Percentiles rank a stretch among this genome's conserved stretches.
Evolutionary conservation across 2,329 filamentous ascomycete genomes (phyloP).

Genomic region (Colletotrichum lupini): DNA sequence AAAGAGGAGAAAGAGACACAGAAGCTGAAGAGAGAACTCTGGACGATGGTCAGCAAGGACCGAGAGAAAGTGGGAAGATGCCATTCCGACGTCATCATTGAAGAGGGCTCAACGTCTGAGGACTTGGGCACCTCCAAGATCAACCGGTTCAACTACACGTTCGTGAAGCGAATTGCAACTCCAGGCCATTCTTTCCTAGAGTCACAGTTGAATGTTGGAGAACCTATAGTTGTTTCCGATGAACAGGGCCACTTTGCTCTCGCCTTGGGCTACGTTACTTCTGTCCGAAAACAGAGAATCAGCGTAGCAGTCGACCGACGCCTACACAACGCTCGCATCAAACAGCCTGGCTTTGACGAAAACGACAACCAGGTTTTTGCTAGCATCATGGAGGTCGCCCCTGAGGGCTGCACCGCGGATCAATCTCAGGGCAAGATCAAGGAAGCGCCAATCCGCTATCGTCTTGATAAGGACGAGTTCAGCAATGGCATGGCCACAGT

Average conservation of each 20-base stretch:
- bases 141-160: constrained; percentile 89
- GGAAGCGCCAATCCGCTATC: constrained; percentile 74
- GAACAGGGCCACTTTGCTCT: constrained; percentile 95
- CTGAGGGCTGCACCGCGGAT: constrained; percentile 63
- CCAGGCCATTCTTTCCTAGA: constrained; percentile 86
- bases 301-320: constrained; percentile 91
- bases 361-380: constrained; percentile 84
- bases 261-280: constrained; percentile 89
- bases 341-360: constrained; percentile 80
- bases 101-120: constrained; percentile 79
- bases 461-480: constrained; percentile 97
- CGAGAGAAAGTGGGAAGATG: constrained; percentile 90
- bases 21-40: constrained; percentile 88
- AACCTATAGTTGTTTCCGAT: constrained; percentile 96
- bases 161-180: constrained; percentile 74
- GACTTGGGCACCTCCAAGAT: constrained; percentile 81
- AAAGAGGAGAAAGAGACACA: constrained; percentile 94
- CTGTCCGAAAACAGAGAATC: constrained; percentile 79
- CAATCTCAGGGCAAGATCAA: constrained; percentile 63
- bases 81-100: constrained; percentile 87
- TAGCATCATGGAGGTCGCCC: constrained; percentile 88
- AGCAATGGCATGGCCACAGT: constrained; percentile 97
- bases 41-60: constrained; percentile 93
- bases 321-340: constrained; percentile 86
- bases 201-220: constrained; percentile 86